Conservation (phyloP, 2,329 filamentous ascomycete species). For the Dendryphion nanum region DNA sequence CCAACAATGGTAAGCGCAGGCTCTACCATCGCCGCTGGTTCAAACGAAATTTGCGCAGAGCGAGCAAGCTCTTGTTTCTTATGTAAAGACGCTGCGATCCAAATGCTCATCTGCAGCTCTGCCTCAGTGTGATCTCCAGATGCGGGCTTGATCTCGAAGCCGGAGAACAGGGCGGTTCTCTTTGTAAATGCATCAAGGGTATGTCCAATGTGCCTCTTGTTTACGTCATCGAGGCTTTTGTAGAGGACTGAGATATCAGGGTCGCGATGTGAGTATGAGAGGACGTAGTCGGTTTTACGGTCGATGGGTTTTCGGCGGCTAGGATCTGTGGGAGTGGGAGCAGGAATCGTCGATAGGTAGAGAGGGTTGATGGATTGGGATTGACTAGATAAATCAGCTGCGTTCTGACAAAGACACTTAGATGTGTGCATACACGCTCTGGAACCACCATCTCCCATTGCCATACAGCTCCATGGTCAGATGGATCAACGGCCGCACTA, state of each 20-base stretch:
- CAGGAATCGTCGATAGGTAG: constrained; percentile 9
- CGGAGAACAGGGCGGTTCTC: constrained; percentile 9
- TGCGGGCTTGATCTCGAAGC: constrained; percentile 16
- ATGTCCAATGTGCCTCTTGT: constrained; percentile 5
- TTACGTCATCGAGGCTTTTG: constrained; percentile 6
- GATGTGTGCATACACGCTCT: constrained; percentile 12
- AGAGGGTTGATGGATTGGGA: constrained; percentile 12
- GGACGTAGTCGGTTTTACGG: constrained; percentile 14
- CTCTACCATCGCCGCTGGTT: constrained; percentile 4
- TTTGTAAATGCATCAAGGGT: constrained; percentile 10
- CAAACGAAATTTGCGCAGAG: neutral
- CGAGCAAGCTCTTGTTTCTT: constrained; percentile 15
- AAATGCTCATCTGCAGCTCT: constrained; percentile 16
- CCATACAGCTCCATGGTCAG: constrained; percentile 11
- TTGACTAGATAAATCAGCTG: constrained; percentile 4
- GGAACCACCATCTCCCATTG: constrained; percentile 6
- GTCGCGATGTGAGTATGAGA: constrained; percentile 13
- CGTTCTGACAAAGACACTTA: neutral
- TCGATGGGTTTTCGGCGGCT: constrained; percentile 2
- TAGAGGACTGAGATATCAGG: constrained; percentile 10
- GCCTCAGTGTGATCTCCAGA: constrained; percentile 14
- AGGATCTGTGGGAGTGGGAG: constrained; percentile 4
- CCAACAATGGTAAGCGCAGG: constrained; percentile 14
- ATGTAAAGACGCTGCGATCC: constrained; percentile 16
- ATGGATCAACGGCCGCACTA: constrained; percentile 11